phyloP scores from a whole-genome alignment of 441 rosid species.

The Corymbia calophylla region DNA sequence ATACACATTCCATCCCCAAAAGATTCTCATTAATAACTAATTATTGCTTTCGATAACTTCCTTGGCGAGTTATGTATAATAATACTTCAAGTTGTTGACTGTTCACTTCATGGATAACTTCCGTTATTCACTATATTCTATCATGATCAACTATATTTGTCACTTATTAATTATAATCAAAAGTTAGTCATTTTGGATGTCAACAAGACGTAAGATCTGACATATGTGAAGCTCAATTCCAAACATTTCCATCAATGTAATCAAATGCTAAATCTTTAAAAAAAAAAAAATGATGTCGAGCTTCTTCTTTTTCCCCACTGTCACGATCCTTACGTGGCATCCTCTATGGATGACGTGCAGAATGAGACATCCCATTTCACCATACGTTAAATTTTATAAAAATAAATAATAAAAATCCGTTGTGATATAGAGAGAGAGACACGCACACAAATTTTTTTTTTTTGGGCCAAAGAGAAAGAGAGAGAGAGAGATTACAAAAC shows the following conservation, averaged over 20 bases:
- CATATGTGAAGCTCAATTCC: neutral
- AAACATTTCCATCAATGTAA: neutral
- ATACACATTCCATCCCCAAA: too few species aligned
- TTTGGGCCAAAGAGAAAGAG: neutral
- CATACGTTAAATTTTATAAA: neutral
- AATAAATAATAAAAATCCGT: neutral
- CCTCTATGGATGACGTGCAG: neutral
- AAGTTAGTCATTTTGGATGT: neutral
- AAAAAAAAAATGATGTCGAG: neutral
- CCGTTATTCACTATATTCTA: neutral
- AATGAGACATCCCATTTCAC: neutral
- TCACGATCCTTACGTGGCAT: neutral
- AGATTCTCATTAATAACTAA: neutral
- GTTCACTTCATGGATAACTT: neutral
- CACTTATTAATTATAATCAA: neutral
- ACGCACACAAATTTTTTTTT: too few species aligned
- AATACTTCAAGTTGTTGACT: neutral
- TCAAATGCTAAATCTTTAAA: neutral
- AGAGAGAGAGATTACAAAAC: neutral
- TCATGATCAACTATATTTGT: neutral
- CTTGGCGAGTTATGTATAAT: neutral
- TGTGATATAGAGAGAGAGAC: neutral
- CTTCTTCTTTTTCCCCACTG: neutral
- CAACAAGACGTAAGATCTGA: neutral
- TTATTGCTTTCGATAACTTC: neutral